phyloP scores from a whole-genome alignment of 257 asterid genomes.

The Solanum okadae region DNA sequence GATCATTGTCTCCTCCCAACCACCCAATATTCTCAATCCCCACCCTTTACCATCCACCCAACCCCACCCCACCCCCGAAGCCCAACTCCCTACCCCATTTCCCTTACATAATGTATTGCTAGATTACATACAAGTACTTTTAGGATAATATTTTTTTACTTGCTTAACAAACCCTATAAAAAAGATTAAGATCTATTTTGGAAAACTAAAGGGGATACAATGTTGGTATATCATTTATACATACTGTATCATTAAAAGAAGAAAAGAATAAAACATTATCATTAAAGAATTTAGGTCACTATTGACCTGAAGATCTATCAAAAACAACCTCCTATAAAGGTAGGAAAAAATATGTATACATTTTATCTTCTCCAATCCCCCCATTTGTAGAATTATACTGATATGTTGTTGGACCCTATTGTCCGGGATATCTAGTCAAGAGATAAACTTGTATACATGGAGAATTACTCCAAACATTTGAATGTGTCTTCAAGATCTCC shows the following conservation, averaged over 20 bases:
- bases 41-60: neutral
- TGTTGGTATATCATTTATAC: neutral
- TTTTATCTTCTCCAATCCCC: neutral
- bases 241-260: neutral
- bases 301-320: neutral
- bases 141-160: too few species aligned
- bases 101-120: too few species aligned
- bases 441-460: slow-evolving; percentile 32
- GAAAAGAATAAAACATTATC: neutral
- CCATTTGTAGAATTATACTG: neutral
- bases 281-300: neutral
- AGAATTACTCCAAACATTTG: slow-evolving; percentile 35
- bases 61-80: too few species aligned
- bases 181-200: neutral
- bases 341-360: neutral
- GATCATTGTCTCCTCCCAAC: neutral
- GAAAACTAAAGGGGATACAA: neutral
- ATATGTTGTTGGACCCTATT: neutral
- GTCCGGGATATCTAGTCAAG: slow-evolving; percentile 6
- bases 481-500: slow-evolving; percentile 38
- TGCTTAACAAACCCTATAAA: too few species aligned
- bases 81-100: neutral
- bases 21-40: neutral
- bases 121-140: neutral
- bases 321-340: neutral